Conservation (phyloP, 306 rosid species). For the Citrullus mucosospermus region DNA sequence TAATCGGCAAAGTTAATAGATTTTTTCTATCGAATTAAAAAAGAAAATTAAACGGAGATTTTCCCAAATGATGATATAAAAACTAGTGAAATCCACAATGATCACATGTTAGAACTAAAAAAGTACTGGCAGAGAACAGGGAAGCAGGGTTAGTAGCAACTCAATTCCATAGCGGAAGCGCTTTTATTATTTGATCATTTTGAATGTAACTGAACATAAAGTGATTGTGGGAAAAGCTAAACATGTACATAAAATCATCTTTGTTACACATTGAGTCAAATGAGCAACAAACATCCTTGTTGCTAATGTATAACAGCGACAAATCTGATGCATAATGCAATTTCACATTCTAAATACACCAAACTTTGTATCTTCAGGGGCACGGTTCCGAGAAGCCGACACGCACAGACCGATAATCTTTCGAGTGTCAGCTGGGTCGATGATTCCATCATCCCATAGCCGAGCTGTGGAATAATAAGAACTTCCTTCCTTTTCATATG, state of each 20-base stretch:
- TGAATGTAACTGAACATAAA: not conserved
- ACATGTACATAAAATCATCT: constrained; percentile 1
- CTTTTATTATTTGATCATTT: not conserved
- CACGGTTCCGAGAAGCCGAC: constrained; percentile 67
- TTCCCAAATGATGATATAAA: too few species aligned
- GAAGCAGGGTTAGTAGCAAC: not conserved
- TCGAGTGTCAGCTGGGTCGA: constrained; percentile 95
- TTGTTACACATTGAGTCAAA: not conserved
- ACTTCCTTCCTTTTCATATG: constrained; percentile 75
- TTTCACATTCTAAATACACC: constrained; percentile 88
- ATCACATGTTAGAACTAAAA: too few species aligned
- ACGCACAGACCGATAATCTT: constrained; percentile 60
- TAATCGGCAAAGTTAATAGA: too few species aligned
- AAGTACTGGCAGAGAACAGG: too few species aligned
- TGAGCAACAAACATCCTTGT: not conserved
- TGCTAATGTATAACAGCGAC: not conserved
- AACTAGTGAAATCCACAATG: too few species aligned
- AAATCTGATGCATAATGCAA: not conserved
- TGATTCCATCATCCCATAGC: constrained; percentile 92
- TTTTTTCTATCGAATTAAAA: too few species aligned
- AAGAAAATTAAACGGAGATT: too few species aligned
- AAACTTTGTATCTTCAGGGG: constrained; percentile 52
- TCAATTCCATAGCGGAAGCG: not conserved
- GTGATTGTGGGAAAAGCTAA: not conserved
- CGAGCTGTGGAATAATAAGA: constrained; percentile 89